Evolutionary conservation across 179 eudicot genomes (phyloP).

Genomic region (Gypsophila paniculata): DNA sequence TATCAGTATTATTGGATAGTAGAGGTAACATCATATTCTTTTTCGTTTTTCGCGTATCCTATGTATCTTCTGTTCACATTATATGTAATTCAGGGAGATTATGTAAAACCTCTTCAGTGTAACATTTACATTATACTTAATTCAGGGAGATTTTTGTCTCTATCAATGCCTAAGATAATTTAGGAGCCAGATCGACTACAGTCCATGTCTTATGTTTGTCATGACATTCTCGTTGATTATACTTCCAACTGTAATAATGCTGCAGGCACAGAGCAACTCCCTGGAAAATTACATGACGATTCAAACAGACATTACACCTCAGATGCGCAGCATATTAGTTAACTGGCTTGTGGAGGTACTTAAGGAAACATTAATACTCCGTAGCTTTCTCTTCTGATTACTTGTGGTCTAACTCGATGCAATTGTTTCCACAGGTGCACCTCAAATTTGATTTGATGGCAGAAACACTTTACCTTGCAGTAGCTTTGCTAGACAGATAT

Average conservation of each 20-base stretch:
- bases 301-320: slow-evolving; percentile 71
- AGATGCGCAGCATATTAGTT: slow-evolving; percentile 83
- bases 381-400: slow-evolving; percentile 10
- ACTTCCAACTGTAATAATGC: not conserved
- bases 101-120: too few species aligned
- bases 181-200: too few species aligned
- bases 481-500: slow-evolving; percentile 71
- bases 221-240: not conserved
- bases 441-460: slow-evolving; percentile 81
- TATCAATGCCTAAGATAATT: not conserved
- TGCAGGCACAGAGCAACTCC: slow-evolving; percentile 56
- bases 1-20: slow-evolving; percentile 83
- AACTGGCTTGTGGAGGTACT: slow-evolving; percentile 94
- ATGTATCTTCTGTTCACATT: not conserved
- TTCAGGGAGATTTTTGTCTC: not conserved
- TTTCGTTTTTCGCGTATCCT: not conserved
- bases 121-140: not conserved
- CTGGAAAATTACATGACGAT: slow-evolving; percentile 55
- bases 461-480: slow-evolving; percentile 89
- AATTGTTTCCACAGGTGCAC: slow-evolving; percentile 58
- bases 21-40: slow-evolving; percentile 47
- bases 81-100: not conserved
- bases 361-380: not conserved
- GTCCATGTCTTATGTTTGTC: not conserved
- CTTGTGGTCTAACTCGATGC: slow-evolving; percentile 20